phyloP scores from a whole-genome alignment of 306 rosid genomes.

The Gillenia trifoliata region DNA sequence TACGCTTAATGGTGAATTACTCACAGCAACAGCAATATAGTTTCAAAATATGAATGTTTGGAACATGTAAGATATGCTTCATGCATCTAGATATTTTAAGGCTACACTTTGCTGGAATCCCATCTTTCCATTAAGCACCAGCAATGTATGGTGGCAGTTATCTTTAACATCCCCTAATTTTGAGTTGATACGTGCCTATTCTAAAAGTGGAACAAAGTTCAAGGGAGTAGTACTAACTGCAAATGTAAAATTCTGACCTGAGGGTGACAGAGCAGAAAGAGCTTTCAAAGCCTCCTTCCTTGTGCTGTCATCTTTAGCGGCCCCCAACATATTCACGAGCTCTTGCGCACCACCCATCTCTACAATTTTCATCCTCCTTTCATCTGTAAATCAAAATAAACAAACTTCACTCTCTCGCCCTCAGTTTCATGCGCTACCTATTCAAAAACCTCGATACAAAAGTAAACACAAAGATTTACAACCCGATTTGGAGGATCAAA shows the following conservation, averaged over 20 bases:
- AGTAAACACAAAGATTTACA: slow-evolving; percentile 1
- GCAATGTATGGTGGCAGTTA: neutral
- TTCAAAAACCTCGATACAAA: neutral
- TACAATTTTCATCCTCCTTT: slow-evolving; percentile 70
- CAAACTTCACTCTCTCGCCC: slow-evolving; percentile 5
- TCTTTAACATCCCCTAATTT: neutral
- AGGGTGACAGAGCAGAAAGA: slow-evolving; percentile 59
- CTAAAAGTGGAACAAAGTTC: neutral
- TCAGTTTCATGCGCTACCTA: slow-evolving; percentile 10
- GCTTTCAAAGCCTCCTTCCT: slow-evolving; percentile 83
- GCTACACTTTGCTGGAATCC: neutral
- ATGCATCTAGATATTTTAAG: slow-evolving; percentile 10
- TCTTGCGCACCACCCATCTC: slow-evolving; percentile 72
- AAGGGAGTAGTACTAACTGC: neutral
- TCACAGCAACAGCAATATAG: neutral
- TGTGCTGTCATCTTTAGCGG: slow-evolving; percentile 84
- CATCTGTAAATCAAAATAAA: slow-evolving; percentile 43
- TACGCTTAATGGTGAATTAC: neutral
- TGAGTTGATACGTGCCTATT: neutral
- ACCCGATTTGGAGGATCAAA: slow-evolving; percentile 3
- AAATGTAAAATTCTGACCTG: slow-evolving; percentile 45
- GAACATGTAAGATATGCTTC: neutral
- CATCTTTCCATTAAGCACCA: neutral
- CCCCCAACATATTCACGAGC: slow-evolving; percentile 74
- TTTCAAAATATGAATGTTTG: neutral